Evolutionary conservation across 306 rosid species (phyloP), one percentile per base, ranked within the genome.

Genomic region (Citrullus mucosospermus): DNA sequence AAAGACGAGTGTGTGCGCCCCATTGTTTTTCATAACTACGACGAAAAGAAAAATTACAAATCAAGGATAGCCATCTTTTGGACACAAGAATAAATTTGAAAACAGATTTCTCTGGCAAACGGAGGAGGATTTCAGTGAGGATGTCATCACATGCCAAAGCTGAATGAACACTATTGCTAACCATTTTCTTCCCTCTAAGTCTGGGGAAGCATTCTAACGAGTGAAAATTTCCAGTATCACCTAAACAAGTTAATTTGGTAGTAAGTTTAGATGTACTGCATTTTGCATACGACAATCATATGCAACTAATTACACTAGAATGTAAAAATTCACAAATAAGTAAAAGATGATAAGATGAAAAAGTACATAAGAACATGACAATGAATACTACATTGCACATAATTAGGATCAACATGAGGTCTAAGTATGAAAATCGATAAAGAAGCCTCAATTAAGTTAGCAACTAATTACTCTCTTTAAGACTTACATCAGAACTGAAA

Each of bases 141-240:
- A 90, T 85, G 80, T 92, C 97, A 79, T 89, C 97, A 54, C 89
- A 85, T 78, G 81, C 82, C 67, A 92, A 85, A 44, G 83, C 92
- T 74, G 76, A 82, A 80, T 85, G 80, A 58, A 83, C 82, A 72
- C 83, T 80, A 79, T 83, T 39, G 2, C 70, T 32, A 18, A 30
- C 67, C 85, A 54, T 74, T 85, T 77, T 74, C 89, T 86, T 51
- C 84, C 62, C 76, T 77, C 83, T 65, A 67, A 38, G 57, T 73
- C 78, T 76, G 28, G 50, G 53, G 69, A 57, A 76, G 48, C 69
- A 22, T 39, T 30, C 77, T 13, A 34, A 18, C 0, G 43, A 50
- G 46, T 30, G 14, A 14, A 9, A 51, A 73, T 8, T 73, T 30
- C 48, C 48, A 74, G 28, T 51, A 16, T 32, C 11, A 34, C 30